Conservation (phyloP, 2,329 filamentous ascomycete genomes). For the Ceratocystis alfenasii region DNA sequence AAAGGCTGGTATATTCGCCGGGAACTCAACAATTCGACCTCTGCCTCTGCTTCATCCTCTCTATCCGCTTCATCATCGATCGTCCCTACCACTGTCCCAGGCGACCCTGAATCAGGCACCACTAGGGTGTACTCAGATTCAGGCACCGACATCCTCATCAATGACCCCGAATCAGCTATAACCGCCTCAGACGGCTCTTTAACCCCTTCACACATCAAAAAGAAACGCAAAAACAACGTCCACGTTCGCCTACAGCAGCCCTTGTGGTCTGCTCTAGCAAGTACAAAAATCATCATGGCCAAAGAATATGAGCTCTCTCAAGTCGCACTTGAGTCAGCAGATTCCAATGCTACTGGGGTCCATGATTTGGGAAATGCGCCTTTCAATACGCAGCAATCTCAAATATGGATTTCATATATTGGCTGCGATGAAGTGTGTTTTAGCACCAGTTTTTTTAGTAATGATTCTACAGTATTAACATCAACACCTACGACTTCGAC, state of each 20-base stretch:
- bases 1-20: slow-evolving; percentile 55
- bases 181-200: slow-evolving; percentile 25
- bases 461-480: slow-evolving; percentile 29
- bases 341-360: slow-evolving; percentile 63
- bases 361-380: slow-evolving; percentile 66
- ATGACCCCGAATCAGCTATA: slow-evolving; percentile 29
- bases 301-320: slow-evolving; percentile 81
- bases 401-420: slow-evolving; percentile 73
- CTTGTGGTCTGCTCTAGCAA: slow-evolving; percentile 86
- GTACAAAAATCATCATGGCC: slow-evolving; percentile 91
- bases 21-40: slow-evolving; percentile 39
- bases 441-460: slow-evolving; percentile 54
- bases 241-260: slow-evolving; percentile 84
- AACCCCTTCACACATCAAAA: slow-evolving; percentile 44
- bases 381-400: slow-evolving; percentile 56
- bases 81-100: slow-evolving; percentile 27
- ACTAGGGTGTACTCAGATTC: slow-evolving; percentile 14
- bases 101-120: slow-evolving; percentile 24
- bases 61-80: background rate
- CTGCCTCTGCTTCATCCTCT: slow-evolving; percentile 21
- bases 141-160: slow-evolving; percentile 20
- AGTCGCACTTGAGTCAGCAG: slow-evolving; percentile 58
- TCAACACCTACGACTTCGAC: slow-evolving; percentile 6
- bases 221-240: slow-evolving; percentile 80
- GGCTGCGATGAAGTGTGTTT: slow-evolving; percentile 68